Base-by-base conservation (phyloP, 495 filamentous ascomycete species). In the Talaromyces adpressus region DNA sequence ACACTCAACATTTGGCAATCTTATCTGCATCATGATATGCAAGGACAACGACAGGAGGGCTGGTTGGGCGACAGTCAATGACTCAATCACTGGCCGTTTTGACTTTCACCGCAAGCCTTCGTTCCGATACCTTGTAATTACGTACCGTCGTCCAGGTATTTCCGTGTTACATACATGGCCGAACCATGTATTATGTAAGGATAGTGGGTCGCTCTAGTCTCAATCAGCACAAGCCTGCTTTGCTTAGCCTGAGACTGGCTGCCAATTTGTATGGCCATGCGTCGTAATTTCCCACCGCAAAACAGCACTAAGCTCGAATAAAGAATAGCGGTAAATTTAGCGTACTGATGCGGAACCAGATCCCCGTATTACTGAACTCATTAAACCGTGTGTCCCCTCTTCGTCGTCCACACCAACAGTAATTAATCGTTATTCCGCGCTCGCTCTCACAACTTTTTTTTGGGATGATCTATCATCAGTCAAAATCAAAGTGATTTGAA, bases 371-470 rank as follows among this genome's bases (percentile, higher is more conserved):
- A 59, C 30, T 59, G 27, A 18, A 18, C 30, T 36, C 57, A 59
- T 41, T 36, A 30, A 30, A 22, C 30, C 57, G 27, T 36, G 57
- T 11, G 27, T 36, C 57, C 57, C 57, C 53, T 57, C 53, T 57
- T 57, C 53, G 20, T 16, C 34, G 36, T 41, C 12, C 36, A 16
- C 36, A 20, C 45, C 45, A 22, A 22, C 6, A 49, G 45, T 49
- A 49, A 49, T 49, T 49, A 20, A 49, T 49, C 18, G 16, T 47
- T 47, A 18, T 47, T 47, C 20, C 56, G 27, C 34, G 27, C 56
- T 36, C 56, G n/a, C 57, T 36, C 57, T n/a, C 57, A 20, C 53
- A 56, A n/a, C 20, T 59, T 59, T 59, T 59, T 59, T 49, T 49
- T 49, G 45, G 45, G 45, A 49, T 20, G 45, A 49, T 20, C 45